Percentiles rank a stretch among this genome's conserved stretches.
These are phyloP conservation scores for Blastobotrys elegans DNA, from an alignment of 1,139 yeast genomes.

Conservation along the genomic window DNA sequence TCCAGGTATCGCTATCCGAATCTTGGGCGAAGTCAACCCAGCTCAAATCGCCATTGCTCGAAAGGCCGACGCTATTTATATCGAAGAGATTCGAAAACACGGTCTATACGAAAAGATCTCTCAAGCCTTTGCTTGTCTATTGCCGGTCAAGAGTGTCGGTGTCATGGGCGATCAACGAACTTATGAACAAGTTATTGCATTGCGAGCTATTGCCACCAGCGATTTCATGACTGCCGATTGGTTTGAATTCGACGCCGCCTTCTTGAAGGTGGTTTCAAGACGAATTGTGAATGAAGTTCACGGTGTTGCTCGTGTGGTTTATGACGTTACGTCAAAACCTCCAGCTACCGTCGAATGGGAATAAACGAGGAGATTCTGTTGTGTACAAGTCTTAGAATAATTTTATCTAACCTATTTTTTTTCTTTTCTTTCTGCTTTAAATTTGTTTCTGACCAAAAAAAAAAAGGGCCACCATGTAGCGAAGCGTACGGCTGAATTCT, in stretches of 20 bases:
- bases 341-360: slow-evolving; percentile 99
- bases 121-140: slow-evolving; percentile 94
- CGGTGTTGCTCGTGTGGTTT: slow-evolving; percentile 98
- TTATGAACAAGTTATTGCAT: slow-evolving; percentile 97
- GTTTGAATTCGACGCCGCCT: slow-evolving; percentile 88
- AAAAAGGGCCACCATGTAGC: too few relatives aligned
- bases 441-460: too few relatives aligned
- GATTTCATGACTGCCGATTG: slow-evolving; percentile 99
- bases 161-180: slow-evolving; percentile 99
- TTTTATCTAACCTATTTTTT: not conserved
- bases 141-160: slow-evolving; percentile 98
- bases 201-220: slow-evolving; percentile 94
- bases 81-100: slow-evolving; percentile 78
- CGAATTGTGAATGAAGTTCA: slow-evolving; percentile 98
- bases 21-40: slow-evolving; percentile 91
- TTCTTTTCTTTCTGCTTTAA: too few relatives aligned
- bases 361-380: too few relatives aligned
- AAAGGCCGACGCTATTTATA: slow-evolving; percentile 93
- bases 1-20: slow-evolving; percentile 99
- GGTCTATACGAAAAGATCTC: slow-evolving; percentile 91
- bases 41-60: slow-evolving; percentile 94
- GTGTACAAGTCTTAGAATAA: too few relatives aligned
- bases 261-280: slow-evolving; percentile 88
- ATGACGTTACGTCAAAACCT: slow-evolving; percentile 97
- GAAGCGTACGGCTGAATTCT: too few relatives aligned